Conservation (phyloP, 345 rosid genomes). For the Kandelia obovata region DNA sequence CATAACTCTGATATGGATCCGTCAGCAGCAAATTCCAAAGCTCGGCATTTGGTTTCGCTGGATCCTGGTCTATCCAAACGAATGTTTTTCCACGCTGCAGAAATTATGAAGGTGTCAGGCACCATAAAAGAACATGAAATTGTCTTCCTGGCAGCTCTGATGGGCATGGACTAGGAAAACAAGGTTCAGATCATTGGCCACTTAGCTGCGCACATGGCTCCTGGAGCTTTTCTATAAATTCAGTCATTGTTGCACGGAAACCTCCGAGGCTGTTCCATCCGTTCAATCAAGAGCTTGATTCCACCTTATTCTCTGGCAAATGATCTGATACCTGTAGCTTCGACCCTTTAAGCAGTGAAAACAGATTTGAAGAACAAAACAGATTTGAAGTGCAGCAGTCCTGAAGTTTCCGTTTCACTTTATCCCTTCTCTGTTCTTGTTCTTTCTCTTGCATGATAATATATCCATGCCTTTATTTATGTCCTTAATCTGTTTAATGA, state of each 20-base stretch:
- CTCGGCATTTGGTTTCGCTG: conserved; percentile 11
- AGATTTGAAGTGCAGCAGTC: not conserved
- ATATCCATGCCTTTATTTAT: not conserved
- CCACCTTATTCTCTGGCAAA: not conserved
- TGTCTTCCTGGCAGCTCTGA: conserved; percentile 22
- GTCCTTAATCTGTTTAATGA: not conserved
- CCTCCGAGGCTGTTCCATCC: not conserved
- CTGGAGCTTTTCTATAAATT: conserved; percentile 21
- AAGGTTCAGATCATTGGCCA: conserved; percentile 14
- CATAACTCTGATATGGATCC: conserved; percentile 25
- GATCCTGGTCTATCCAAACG: conserved; percentile 15
- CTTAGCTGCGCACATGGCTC: conserved; percentile 18
- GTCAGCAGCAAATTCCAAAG: conserved; percentile 17
- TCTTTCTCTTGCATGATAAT: not conserved
- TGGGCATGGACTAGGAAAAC: conserved; percentile 23
- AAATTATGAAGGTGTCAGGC: conserved; percentile 13
- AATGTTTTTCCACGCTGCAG: conserved; percentile 21
- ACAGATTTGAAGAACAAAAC: not conserved
- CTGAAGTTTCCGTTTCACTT: not conserved
- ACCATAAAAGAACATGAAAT: conserved; percentile 8
- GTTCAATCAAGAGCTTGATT: conserved; percentile 3
- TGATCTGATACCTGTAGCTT: conserved; percentile 2
- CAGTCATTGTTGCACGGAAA: conserved; percentile 17
- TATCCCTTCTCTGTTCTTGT: not conserved
- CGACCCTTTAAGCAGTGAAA: not conserved